Conservation (phyloP, 352 stramenopile genomes). For the Phytophthora constricta region DNA sequence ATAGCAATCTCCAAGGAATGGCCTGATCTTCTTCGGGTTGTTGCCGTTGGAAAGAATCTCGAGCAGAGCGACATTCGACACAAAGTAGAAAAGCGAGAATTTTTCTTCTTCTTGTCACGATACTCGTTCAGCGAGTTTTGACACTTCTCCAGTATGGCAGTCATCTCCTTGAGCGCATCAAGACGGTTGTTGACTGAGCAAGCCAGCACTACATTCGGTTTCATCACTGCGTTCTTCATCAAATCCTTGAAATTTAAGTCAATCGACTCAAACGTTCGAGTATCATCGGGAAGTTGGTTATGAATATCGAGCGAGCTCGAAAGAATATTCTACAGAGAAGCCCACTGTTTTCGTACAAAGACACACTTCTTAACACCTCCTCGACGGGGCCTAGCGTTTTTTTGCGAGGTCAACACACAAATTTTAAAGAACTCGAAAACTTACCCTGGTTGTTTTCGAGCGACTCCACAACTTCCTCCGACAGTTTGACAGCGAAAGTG, state of each 20-base stretch:
- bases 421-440: slow-evolving; percentile 92
- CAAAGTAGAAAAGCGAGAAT: slow-evolving; percentile 92
- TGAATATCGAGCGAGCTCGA: slow-evolving; percentile 88
- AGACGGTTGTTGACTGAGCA: slow-evolving; percentile 83
- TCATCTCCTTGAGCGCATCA: slow-evolving; percentile 88
- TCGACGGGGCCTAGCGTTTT: slow-evolving; percentile 80
- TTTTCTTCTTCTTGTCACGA: slow-evolving; percentile 93
- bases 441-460: slow-evolving; percentile 91
- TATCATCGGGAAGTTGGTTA: slow-evolving; percentile 88
- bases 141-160: slow-evolving; percentile 87
- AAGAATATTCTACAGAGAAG: slow-evolving; percentile 89
- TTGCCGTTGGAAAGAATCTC: slow-evolving; percentile 91
- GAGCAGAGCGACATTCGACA: slow-evolving; percentile 87
- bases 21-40: slow-evolving; percentile 98
- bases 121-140: slow-evolving; percentile 91
- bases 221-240: slow-evolving; percentile 88
- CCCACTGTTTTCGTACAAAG: slow-evolving; percentile 87
- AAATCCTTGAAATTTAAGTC: slow-evolving; percentile 91
- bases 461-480: slow-evolving; percentile 85
- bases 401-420: slow-evolving; percentile 81
- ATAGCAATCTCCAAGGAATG: slow-evolving; percentile 97
- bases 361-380: slow-evolving; percentile 90
- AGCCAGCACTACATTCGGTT: slow-evolving; percentile 79
- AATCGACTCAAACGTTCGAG: slow-evolving; percentile 86
- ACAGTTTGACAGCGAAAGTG: slow-evolving; percentile 86